Conservation (phyloP, 257 asterid genomes). For the Solanum neorickii region DNA sequence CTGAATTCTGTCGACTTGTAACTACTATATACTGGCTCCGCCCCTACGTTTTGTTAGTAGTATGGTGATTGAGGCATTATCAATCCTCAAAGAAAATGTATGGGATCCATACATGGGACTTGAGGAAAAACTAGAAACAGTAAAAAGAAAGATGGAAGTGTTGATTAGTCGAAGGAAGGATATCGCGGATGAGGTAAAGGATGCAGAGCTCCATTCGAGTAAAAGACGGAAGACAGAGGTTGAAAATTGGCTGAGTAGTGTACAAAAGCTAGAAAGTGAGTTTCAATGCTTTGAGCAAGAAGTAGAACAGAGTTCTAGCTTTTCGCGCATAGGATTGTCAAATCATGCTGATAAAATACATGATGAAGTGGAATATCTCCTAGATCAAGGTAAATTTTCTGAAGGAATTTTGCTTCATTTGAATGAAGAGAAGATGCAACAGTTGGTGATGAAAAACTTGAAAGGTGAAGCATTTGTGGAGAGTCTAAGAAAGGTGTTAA, state of each 20-base stretch:
- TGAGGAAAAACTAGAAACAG: not conserved
- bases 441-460: not conserved
- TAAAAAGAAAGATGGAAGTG: not conserved
- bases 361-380: not conserved
- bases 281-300: not conserved
- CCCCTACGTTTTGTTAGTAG: not conserved
- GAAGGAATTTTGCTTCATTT: not conserved
- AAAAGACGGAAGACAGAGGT: not conserved
- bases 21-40: not conserved
- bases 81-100: not conserved
- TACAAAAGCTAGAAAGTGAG: not conserved
- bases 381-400: not conserved
- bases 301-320: not conserved
- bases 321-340: not conserved
- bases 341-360: not conserved
- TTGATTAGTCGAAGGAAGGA: not conserved
- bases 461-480: not conserved
- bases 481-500: not conserved
- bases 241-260: not conserved
- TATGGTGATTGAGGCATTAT: not conserved
- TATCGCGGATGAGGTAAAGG: not conserved
- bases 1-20: not conserved
- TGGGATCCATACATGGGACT: not conserved
- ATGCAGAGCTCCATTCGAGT: not conserved
- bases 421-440: not conserved